Conservation (phyloP, 2,329 filamentous ascomycete species). For the Teratosphaeria epicoccoides region DNA sequence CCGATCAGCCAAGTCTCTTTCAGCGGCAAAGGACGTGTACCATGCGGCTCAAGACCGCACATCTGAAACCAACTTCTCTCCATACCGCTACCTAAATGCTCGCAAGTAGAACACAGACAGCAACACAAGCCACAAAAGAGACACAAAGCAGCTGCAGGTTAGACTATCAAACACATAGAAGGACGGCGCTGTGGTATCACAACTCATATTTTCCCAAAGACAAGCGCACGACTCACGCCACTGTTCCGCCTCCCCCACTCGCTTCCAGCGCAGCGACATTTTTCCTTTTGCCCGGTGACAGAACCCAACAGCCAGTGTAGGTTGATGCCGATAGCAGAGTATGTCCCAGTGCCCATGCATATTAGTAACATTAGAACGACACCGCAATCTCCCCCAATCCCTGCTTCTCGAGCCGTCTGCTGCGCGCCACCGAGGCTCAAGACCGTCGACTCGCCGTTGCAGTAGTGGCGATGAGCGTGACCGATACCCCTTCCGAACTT, state of each 20-base stretch:
- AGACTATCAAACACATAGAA: slow-evolving; percentile 8
- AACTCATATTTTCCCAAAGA: slow-evolving; percentile 8
- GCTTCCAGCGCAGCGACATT: slow-evolving; percentile 6
- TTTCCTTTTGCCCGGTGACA: slow-evolving; percentile 1
- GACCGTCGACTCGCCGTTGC: neutral
- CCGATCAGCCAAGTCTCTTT: neutral
- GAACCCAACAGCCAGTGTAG: slow-evolving; percentile 1
- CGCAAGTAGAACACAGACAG: neutral
- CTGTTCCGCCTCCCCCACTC: slow-evolving; percentile 1
- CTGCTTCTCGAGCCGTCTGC: neutral
- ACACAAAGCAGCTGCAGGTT: neutral
- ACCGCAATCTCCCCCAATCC: neutral
- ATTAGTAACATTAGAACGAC: neutral
- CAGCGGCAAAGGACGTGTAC: neutral
- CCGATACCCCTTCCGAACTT: neutral
- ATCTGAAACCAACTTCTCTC: neutral
- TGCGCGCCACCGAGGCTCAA: neutral
- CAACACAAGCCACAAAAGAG: neutral
- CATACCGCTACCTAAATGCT: neutral
- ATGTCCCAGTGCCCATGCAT: neutral
- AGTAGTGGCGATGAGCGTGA: neutral
- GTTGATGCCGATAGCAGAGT: neutral
- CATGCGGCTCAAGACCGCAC: neutral
- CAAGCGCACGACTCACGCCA: neutral
- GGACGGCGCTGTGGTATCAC: slow-evolving; percentile 24